Evolutionary conservation across 495 filamentous ascomycete genomes (phyloP).

Genomic region (Haplographium delicatum): DNA sequence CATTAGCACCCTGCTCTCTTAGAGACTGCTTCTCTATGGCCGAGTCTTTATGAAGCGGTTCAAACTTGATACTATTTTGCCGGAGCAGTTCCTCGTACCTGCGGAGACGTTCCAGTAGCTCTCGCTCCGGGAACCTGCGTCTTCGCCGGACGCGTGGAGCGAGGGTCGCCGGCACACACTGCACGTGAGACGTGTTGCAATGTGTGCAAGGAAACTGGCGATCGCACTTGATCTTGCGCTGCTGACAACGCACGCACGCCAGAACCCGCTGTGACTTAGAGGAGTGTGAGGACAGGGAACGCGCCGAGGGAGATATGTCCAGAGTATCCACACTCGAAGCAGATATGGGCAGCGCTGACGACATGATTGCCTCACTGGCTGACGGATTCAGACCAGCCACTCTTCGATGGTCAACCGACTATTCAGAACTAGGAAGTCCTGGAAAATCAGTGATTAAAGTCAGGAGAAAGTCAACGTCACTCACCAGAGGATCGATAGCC

Average conservation of each 20-base stretch:
- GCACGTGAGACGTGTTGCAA: conserved; percentile 53
- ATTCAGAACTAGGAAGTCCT: too few species aligned
- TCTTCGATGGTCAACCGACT: too few species aligned
- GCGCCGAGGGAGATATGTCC: conserved; percentile 9
- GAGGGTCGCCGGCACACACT: conserved; percentile 56
- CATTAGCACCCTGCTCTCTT: conserved; percentile 18
- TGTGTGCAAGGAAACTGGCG: conserved; percentile 58
- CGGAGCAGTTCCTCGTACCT: conserved; percentile 50
- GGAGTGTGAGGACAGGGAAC: conserved; percentile 8
- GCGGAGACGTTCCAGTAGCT: conserved; percentile 46
- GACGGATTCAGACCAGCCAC: too few species aligned
- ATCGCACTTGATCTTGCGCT: conserved; percentile 64
- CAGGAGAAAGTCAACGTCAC: neutral
- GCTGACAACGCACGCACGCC: conserved; percentile 60
- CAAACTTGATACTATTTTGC: conserved; percentile 36
- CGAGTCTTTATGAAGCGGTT: conserved; percentile 29
- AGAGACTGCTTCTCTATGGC: conserved; percentile 13
- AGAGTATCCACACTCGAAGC: neutral
- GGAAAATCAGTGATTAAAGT: neutral
- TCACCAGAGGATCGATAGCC: neutral
- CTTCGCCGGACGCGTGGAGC: conserved; percentile 53
- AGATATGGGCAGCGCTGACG: neutral
- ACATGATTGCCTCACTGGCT: neutral
- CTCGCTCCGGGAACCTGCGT: conserved; percentile 45
- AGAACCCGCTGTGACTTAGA: conserved; percentile 38